These are phyloP conservation scores for Syzygium syzygioides DNA, from an alignment of 441 rosid species.

Conservation along the genomic window DNA sequence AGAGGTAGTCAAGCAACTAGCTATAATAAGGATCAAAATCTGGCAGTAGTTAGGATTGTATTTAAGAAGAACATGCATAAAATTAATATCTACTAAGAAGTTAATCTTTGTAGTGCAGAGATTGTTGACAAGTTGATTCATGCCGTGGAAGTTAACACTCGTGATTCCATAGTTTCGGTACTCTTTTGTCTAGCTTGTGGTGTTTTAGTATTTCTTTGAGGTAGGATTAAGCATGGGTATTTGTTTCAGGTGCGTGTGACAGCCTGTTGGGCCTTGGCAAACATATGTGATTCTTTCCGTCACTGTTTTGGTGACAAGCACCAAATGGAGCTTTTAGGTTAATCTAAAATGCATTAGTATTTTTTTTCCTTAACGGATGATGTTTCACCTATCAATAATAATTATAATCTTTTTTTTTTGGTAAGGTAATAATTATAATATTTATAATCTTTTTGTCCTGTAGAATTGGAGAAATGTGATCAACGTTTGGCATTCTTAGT, in stretches of 20 bases:
- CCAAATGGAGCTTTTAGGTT: conserved; percentile 31
- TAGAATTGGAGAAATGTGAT: conserved; percentile 33
- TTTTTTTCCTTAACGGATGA: background rate
- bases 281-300: conserved; percentile 73
- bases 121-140: conserved; percentile 60
- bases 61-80: conserved; percentile 14
- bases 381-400: background rate
- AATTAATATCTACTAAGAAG: conserved; percentile 19
- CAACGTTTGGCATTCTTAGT: conserved; percentile 35
- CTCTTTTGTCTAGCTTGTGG: background rate
- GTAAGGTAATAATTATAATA: background rate
- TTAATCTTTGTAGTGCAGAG: conserved; percentile 65
- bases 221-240: conserved; percentile 5
- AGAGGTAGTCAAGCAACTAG: conserved; percentile 38
- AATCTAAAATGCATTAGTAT: background rate
- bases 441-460: background rate
- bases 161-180: conserved; percentile 71
- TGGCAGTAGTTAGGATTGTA: background rate
- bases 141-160: conserved; percentile 68
- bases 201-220: background rate
- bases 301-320: conserved; percentile 41
- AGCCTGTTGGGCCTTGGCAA: conserved; percentile 96
- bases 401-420: background rate
- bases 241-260: conserved; percentile 73
- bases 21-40: background rate